These are phyloP conservation scores for Vishniacozyma victoriae DNA, from an alignment of 768 basidiomycete species.

Conservation along the genomic window DNA sequence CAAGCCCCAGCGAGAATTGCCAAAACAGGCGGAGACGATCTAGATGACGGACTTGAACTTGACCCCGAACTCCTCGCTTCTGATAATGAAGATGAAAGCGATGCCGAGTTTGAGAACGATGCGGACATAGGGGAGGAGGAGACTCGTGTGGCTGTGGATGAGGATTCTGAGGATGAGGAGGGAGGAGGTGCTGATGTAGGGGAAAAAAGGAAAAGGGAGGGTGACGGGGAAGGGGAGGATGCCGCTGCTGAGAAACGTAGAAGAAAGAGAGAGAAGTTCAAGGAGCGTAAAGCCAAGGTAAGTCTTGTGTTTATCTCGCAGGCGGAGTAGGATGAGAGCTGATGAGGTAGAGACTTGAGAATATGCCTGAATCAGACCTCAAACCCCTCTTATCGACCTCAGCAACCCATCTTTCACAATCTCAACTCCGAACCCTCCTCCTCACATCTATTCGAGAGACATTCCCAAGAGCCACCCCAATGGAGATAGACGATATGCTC, in stretches of 20 bases:
- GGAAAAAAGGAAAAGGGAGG: constrained; percentile 14
- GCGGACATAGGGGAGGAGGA: constrained; percentile 13
- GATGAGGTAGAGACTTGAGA: neutral
- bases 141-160: constrained; percentile 10
- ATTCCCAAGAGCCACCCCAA: constrained; percentile 60
- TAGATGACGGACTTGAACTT: constrained; percentile 44
- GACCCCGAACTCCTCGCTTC: constrained; percentile 33
- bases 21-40: constrained; percentile 42
- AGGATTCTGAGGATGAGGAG: constrained; percentile 17
- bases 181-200: neutral
- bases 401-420: constrained; percentile 19
- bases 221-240: constrained; percentile 1
- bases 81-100: constrained; percentile 13
- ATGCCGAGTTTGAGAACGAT: constrained; percentile 1
- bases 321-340: too few relatives aligned
- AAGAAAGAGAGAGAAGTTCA: constrained; percentile 43
- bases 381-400: constrained; percentile 2
- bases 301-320: too few relatives aligned
- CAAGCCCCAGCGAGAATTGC: constrained; percentile 1
- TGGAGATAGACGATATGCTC: constrained; percentile 73
- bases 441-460: constrained; percentile 51
- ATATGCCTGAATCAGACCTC: too few relatives aligned
- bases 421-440: constrained; percentile 18
- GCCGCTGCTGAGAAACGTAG: constrained; percentile 32
- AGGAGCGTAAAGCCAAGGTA: constrained; percentile 41